Conservation (phyloP, 2,329 filamentous ascomycete genomes). For the Phialophora chinensis region DNA sequence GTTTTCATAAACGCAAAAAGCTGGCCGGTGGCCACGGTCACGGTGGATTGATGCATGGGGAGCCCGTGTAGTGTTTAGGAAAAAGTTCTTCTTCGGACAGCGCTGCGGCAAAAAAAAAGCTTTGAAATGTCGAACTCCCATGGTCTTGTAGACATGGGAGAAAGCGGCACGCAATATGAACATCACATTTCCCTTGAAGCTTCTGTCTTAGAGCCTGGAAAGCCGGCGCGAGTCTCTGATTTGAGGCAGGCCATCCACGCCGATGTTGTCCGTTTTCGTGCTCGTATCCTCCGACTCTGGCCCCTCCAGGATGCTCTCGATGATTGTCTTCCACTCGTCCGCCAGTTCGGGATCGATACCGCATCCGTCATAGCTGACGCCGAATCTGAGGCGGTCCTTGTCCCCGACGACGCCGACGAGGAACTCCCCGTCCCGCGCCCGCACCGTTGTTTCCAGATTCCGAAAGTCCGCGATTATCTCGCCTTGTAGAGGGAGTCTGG, state of each 20-base stretch:
- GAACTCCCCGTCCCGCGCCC: slow-evolving; percentile 38
- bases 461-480: slow-evolving; percentile 34
- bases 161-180: background rate
- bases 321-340: slow-evolving; percentile 32
- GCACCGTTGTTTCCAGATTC: slow-evolving; percentile 29
- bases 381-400: slow-evolving; percentile 28
- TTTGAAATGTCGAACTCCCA: background rate
- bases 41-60: background rate
- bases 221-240: background rate
- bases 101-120: background rate
- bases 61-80: background rate
- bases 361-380: slow-evolving; percentile 34
- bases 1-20: background rate
- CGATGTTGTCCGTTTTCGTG: background rate
- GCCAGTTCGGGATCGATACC: slow-evolving; percentile 34
- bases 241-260: background rate
- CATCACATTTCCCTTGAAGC: background rate
- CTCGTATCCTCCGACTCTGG: background rate
- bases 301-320: slow-evolving; percentile 34
- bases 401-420: slow-evolving; percentile 34
- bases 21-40: background rate
- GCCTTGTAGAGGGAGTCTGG: background rate
- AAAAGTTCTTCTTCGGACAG: background rate
- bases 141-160: background rate
- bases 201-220: background rate